These are phyloP conservation scores for Didymella keratinophila DNA, from an alignment of 2,329 filamentous ascomycete species.

Conservation along the genomic window DNA sequence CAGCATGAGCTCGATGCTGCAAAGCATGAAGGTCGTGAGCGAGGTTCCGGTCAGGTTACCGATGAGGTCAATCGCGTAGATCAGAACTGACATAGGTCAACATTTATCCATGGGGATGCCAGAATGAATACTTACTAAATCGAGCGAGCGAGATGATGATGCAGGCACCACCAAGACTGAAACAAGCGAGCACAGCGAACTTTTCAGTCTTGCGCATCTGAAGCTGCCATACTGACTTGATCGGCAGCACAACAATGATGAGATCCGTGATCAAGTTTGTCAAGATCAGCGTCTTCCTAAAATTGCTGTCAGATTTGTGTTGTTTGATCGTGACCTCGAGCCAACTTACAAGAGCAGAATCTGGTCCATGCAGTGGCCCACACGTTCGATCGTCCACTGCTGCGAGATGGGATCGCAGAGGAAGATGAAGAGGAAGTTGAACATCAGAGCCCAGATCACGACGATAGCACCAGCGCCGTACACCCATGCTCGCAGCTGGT, in stretches of 20 bases:
- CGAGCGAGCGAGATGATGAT: conserved; percentile 32
- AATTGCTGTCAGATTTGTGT: not conserved
- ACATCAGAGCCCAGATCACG: conserved; percentile 30
- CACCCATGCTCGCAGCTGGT: conserved; percentile 23
- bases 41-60: conserved; percentile 34
- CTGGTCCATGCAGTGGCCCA: conserved; percentile 36
- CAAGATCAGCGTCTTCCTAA: conserved; percentile 25
- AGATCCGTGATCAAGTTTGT: conserved; percentile 30
- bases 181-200: conserved; percentile 32
- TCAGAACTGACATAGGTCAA: conserved; percentile 20
- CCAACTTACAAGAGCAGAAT: conserved; percentile 25
- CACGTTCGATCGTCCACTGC: conserved; percentile 32
- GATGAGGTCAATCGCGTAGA: conserved; percentile 26
- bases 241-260: conserved; percentile 28
- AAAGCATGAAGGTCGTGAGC: conserved; percentile 35
- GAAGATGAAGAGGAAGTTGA: conserved; percentile 36
- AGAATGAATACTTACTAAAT: conserved; percentile 18
- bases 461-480: conserved; percentile 28
- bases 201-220: conserved; percentile 38
- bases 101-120: not conserved
- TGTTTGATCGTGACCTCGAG: no score
- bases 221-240: conserved; percentile 28
- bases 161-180: conserved; percentile 30
- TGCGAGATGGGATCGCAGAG: conserved; percentile 35
- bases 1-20: conserved; percentile 33